Evolutionary conservation across 2,329 filamentous ascomycete species (phyloP).

Genomic region (Lachnellula arida): DNA sequence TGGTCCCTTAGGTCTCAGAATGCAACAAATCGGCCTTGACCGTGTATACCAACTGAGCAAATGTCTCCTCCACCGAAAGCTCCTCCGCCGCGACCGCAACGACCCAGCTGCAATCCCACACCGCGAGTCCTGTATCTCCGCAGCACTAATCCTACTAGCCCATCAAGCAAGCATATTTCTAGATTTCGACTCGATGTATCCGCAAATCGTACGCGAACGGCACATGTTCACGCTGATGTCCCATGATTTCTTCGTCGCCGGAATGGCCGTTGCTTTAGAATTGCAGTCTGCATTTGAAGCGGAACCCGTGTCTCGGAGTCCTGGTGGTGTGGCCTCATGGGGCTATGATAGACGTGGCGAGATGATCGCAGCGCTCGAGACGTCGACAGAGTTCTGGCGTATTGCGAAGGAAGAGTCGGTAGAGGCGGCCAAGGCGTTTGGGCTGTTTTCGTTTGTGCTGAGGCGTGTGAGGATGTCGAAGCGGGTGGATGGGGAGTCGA

Average conservation of each 20-base stretch:
- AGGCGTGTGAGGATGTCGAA: neutral
- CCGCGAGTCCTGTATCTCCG: neutral
- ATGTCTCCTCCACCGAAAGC: too few relatives aligned
- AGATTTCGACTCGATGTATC: neutral
- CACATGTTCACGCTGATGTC: slow-evolving; percentile 6
- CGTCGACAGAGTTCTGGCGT: slow-evolving; percentile 5
- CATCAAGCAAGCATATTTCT: slow-evolving; percentile 9
- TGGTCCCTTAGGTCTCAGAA: too few relatives aligned
- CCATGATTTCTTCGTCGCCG: slow-evolving; percentile 12
- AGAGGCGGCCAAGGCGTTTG: slow-evolving; percentile 13
- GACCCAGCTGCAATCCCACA: too few relatives aligned
- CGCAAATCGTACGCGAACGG: slow-evolving; percentile 1
- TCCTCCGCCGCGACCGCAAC: too few relatives aligned
- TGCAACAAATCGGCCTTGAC: too few relatives aligned
- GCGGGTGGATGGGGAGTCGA: neutral
- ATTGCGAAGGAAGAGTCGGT: slow-evolving; percentile 10
- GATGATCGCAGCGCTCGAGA: slow-evolving; percentile 11
- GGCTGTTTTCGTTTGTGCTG: slow-evolving; percentile 13
- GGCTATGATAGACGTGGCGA: slow-evolving; percentile 2
- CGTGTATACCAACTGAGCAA: too few relatives aligned
- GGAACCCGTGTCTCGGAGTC: neutral
- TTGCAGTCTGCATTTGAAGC: slow-evolving; percentile 5
- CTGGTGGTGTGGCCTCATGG: neutral
- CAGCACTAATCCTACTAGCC: slow-evolving; percentile 5
- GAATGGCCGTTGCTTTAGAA: slow-evolving; percentile 11